Evolutionary conservation across 805 yeast genomes (phyloP).

Genomic region (Osmozyma mogii): DNA sequence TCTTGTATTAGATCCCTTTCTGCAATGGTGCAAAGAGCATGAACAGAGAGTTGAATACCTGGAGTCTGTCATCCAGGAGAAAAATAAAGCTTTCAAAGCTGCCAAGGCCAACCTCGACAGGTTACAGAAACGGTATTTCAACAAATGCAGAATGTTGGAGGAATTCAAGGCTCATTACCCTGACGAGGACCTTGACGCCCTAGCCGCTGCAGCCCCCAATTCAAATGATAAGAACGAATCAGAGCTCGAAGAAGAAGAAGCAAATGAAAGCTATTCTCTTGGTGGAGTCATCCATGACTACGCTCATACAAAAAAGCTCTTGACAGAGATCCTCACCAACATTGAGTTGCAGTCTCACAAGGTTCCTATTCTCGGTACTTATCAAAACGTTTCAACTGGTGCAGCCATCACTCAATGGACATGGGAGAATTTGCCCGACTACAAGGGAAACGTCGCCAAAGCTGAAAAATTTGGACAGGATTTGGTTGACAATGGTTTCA

Average conservation of each 20-base stretch:
- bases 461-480: constrained; percentile 75
- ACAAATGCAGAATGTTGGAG: constrained; percentile 67
- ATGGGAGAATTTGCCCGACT: constrained; percentile 33
- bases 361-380: constrained; percentile 64
- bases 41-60: constrained; percentile 56
- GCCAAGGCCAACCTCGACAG: constrained; percentile 42
- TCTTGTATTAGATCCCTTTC: constrained; percentile 62
- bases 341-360: constrained; percentile 49
- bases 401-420: constrained; percentile 55
- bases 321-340: constrained; percentile 24
- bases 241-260: constrained; percentile 16
- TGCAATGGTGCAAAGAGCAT: constrained; percentile 70
- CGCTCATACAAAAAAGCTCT: constrained; percentile 25
- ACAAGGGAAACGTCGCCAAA: constrained; percentile 41
- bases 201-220: constrained; percentile 19
- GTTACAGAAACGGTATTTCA: constrained; percentile 63
- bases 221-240: constrained; percentile 3
- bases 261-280: constrained; percentile 17
- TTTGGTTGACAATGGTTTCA: constrained; percentile 50
- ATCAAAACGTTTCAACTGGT: constrained; percentile 56
- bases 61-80: constrained; percentile 43
- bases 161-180: constrained; percentile 45
- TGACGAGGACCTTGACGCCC: constrained; percentile 31
- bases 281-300: constrained; percentile 25
- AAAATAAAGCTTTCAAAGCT: constrained; percentile 45